phyloP scores from a whole-genome alignment of 2,329 filamentous ascomycete genomes.

The Emergomyces africanus region DNA sequence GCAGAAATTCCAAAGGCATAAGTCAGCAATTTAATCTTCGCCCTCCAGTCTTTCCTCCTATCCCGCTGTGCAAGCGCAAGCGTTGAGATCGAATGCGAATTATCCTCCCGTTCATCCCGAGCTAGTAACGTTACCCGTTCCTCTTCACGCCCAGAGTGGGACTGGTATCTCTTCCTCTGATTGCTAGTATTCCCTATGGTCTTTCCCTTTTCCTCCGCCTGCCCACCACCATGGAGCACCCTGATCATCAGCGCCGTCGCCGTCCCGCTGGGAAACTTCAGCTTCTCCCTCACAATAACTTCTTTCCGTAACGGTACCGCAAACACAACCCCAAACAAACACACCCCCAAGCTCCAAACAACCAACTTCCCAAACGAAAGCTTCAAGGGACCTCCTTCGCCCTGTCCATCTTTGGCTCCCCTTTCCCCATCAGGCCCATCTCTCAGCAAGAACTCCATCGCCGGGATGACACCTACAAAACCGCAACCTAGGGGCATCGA shows the following conservation, averaged over 20 bases:
- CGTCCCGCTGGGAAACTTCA: conserved; percentile 91
- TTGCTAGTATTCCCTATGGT: conserved; percentile 5
- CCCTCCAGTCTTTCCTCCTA: conserved; percentile 44
- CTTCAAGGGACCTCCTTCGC: conserved; percentile 65
- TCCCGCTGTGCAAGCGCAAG: conserved; percentile 24
- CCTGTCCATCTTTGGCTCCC: conserved; percentile 52
- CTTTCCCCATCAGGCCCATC: conserved; percentile 65
- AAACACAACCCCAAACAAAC: conserved; percentile 94
- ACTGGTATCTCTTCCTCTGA: conserved; percentile 8
- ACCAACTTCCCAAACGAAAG: conserved; percentile 66
- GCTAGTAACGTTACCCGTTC: conserved; percentile 21
- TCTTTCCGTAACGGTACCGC: conserved; percentile 82
- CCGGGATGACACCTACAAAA: conserved; percentile 89
- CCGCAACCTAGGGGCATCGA: conserved; percentile 95
- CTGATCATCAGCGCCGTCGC: conserved; percentile 89
- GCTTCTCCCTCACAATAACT: conserved; percentile 81
- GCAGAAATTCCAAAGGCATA: conserved; percentile 49
- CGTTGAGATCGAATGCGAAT: conserved; percentile 35
- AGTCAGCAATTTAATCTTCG: conserved; percentile 47
- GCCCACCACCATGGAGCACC: conserved; percentile 59
- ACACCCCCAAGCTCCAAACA: conserved; percentile 83
- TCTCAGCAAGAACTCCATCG: conserved; percentile 72
- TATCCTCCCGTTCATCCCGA: conserved; percentile 25
- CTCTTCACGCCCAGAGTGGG: conserved; percentile 12
- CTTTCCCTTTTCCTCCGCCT: conserved; percentile 31